Conservation (phyloP, 31 red algal species). For the Pterothamnion heteromorphum region DNA sequence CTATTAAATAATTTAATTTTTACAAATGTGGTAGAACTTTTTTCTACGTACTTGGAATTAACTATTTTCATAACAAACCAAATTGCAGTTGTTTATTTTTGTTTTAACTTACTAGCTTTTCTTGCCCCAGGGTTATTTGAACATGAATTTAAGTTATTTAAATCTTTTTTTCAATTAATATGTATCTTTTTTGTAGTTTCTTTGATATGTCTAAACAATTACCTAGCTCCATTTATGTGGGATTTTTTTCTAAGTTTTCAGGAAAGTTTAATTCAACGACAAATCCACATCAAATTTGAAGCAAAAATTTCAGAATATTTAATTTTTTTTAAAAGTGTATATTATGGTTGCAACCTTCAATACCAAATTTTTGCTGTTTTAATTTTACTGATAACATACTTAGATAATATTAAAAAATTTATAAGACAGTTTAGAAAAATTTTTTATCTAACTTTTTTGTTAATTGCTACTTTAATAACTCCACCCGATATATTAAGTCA, state of each 20-base stretch:
- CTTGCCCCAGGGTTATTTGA: not conserved
- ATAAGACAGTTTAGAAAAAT: not conserved
- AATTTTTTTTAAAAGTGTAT: not conserved
- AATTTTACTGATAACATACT: not conserved
- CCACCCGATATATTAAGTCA: conserved; percentile 6
- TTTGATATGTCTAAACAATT: not conserved
- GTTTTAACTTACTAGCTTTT: not conserved
- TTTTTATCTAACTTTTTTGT: conserved; percentile 10
- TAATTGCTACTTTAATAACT: not conserved
- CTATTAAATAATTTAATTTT: conserved; percentile 14
- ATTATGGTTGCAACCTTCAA: not conserved
- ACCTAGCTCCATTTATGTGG: not conserved
- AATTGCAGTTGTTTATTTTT: not conserved
- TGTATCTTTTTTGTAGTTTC: not conserved
- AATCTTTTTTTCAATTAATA: not conserved
- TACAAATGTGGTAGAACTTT: not conserved
- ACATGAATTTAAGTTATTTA: not conserved
- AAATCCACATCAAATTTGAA: not conserved
- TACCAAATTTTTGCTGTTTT: not conserved
- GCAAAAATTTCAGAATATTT: conserved; percentile 36
- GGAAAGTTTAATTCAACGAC: not conserved
- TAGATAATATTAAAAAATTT: not conserved
- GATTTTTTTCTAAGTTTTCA: not conserved
- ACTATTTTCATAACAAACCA: conserved; percentile 27
- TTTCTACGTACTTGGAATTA: not conserved